These are phyloP conservation scores for Herpetomonas samuelpessoai DNA, from an alignment of 208 protist genomes.

Conservation along the genomic window DNA sequence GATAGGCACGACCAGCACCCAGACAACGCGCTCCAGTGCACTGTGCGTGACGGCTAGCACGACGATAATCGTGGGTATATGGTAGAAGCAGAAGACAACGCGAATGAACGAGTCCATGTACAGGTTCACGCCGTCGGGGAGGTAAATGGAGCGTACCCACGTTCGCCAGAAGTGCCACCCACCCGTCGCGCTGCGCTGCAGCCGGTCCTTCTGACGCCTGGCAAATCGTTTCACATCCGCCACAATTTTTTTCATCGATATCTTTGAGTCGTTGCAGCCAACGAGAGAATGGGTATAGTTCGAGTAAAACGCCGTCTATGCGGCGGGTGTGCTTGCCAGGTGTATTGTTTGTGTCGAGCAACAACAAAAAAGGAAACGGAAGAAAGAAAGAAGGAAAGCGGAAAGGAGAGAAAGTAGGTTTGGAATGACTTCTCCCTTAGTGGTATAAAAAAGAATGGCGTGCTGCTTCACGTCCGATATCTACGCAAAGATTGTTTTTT, in stretches of 20 bases:
- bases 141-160: conserved; percentile 59
- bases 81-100: conserved; percentile 68
- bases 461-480: too few species aligned
- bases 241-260: too few species aligned
- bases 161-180: conserved; percentile 26
- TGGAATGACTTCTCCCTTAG: too few species aligned
- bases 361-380: conserved; percentile 5
- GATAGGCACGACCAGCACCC: conserved; percentile 78
- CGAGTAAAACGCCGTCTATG: too few species aligned
- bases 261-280: too few species aligned
- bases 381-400: conserved; percentile 4
- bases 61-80: conserved; percentile 63
- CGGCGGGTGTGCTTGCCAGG: too few species aligned
- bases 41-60: conserved; percentile 75
- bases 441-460: too few species aligned
- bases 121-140: conserved; percentile 67
- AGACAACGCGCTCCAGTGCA: conserved; percentile 78
- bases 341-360: not conserved
- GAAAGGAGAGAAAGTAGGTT: conserved; percentile 10
- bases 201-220: conserved; percentile 1
- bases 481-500: too few species aligned
- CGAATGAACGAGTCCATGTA: conserved; percentile 69
- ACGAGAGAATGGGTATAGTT: too few species aligned
- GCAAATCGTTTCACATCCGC: too few species aligned
- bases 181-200: conserved; percentile 9